These are phyloP conservation scores for Allomyces macrogynus DNA, from an alignment of 192 early-diverging fungal species.

Conservation along the genomic window DNA sequence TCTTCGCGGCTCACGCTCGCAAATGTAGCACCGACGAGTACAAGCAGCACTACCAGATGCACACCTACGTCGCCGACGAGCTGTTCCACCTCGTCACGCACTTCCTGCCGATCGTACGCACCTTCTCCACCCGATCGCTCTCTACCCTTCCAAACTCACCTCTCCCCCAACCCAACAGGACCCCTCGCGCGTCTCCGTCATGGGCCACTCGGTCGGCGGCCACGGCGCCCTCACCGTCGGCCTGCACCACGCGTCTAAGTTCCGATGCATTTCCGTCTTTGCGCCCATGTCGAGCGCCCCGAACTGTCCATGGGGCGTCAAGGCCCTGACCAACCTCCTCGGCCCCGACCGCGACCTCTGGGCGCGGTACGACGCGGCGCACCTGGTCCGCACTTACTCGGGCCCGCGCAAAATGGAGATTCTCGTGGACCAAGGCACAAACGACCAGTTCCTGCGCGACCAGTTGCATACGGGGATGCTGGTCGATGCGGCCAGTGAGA, in stretches of 20 bases:
- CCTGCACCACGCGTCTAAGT: constrained; percentile 49
- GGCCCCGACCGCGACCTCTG: constrained; percentile 31
- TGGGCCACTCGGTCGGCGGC: constrained; percentile 67
- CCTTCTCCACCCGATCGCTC: background rate
- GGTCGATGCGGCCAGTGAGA: constrained; percentile 19
- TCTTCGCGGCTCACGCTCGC: background rate
- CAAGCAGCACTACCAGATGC: constrained; percentile 60
- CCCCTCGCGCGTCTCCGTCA: constrained; percentile 32
- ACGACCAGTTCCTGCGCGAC: constrained; percentile 44
- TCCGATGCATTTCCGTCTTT: constrained; percentile 57
- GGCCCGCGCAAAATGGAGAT: constrained; percentile 14
- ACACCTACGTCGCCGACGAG: constrained; percentile 57
- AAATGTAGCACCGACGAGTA: constrained; percentile 46
- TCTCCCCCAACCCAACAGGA: constrained; percentile 17
- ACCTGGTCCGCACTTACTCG: constrained; percentile 32
- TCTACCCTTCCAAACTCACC: background rate
- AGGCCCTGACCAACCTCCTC: constrained; percentile 58
- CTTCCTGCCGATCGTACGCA: constrained; percentile 35
- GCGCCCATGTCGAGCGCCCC: constrained; percentile 60
- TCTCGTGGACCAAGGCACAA: constrained; percentile 41
- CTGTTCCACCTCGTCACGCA: constrained; percentile 34
- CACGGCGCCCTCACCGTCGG: constrained; percentile 67
- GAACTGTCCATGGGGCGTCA: constrained; percentile 53
- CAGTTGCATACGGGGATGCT: constrained; percentile 45
- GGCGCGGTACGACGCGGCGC: constrained; percentile 53